Base-by-base conservation (phyloP, 1,284 basidiomycete species). In the Boletellus deceptivus region DNA sequence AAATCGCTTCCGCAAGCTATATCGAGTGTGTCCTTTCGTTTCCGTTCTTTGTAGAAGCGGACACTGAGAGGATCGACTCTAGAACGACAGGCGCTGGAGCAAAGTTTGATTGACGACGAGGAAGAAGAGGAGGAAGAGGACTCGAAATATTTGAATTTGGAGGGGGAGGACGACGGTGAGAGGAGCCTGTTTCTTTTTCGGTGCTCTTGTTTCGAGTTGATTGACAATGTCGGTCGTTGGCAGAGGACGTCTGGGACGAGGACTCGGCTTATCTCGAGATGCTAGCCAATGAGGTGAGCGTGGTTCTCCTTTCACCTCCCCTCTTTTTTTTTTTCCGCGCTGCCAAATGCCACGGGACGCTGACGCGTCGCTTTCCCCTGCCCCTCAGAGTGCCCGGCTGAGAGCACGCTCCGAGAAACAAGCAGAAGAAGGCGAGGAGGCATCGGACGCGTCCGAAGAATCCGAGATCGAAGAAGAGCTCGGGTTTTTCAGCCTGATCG, bases 211-310 rank as follows among this genome's bases (percentile, higher is more conserved):
- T 34, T 7, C 14, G 36, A 17, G 46, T 60, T 39, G 50, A 46
- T 60, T 39, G 50, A 46, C 53, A 11, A 11, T 53, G 17, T 46
- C 54, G 20, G 22, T 36, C 6, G 42, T 8, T 24, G 50, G 27
- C 58, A 83, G 84, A 85, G 59, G 89, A 91, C 63, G 87, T 91
- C 16, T 91, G 86, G 84, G 89, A 91, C 60, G 85, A 89, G 53
- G 89, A 91, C 58, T 89, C 88, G 3, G 86, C 84, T 3, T 91
- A 91, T 63, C 74, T 91, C 44, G 89, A 91, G 67, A 75, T 89
- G 77, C 76, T 91, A 37, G 89, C 89, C 9, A 82, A 82, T 59
- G 89, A 91, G 80, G 88, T 86, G 22, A 14, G 43, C 56, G 31
- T 33, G 11, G 29, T 31, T 9, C 22, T 9, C 6, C 7, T 11